Conservation (phyloP, 2,329 filamentous ascomycete species). For the Neofusicoccum sp. region DNA sequence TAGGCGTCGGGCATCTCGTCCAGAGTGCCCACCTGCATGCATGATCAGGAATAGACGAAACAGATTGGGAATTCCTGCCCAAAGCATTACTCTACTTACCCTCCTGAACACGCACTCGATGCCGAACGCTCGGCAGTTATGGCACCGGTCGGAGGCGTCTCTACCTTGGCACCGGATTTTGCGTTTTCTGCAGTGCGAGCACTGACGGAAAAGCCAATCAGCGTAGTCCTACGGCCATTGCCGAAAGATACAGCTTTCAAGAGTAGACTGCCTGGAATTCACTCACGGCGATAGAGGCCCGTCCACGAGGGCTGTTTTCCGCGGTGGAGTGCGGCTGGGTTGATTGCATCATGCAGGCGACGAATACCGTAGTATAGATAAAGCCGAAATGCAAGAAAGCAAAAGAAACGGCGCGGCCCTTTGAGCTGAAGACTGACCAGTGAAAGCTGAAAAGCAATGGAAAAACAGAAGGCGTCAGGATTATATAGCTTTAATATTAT, state of each 20-base stretch:
- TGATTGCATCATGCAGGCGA: not conserved
- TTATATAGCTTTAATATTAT: too few species aligned
- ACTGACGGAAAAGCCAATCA: not conserved
- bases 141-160: not conserved
- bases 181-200: constrained; percentile 3
- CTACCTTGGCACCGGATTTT: constrained; percentile 1
- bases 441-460: too few species aligned
- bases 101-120: constrained; percentile 5
- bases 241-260: not conserved
- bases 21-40: not conserved
- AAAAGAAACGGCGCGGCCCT: not conserved
- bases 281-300: not conserved
- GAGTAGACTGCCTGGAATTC: not conserved
- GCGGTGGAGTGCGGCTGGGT: not conserved
- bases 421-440: too few species aligned
- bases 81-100: not conserved
- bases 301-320: not conserved
- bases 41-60: not conserved
- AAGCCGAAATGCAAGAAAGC: not conserved
- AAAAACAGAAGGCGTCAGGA: too few species aligned
- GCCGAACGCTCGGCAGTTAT: not conserved
- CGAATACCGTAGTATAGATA: not conserved
- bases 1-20: not conserved
- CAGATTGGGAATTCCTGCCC: too few species aligned
- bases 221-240: not conserved